Evolutionary conservation across 768 basidiomycete species (phyloP), one percentile per base, ranked within the genome.

Genomic region (Crassisporium funariophilum): DNA sequence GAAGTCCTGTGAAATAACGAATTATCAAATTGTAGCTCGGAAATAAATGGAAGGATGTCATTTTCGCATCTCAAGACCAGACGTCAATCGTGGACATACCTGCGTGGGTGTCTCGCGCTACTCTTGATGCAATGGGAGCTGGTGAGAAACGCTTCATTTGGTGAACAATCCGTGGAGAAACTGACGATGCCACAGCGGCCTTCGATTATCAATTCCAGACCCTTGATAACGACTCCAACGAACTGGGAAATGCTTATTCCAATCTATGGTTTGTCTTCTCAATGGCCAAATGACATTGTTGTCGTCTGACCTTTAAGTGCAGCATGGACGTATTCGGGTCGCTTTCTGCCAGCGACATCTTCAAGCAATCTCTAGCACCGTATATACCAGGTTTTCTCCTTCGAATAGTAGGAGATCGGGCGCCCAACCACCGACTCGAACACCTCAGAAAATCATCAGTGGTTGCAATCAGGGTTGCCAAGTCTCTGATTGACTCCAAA

Each of bases 41-140:
- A 25, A 53, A 59, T 31, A 71, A 68, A 56, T 76, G 73, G 72
- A 71, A 63, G 43, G 69, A 72, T 31, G 49, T 66, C 10, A 63
- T 74, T 42, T 48, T 45, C 33, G 56, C 52, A 31, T 62, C 62
- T 22, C 43, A 54, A 15, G 53, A 66, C 24, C 59, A 63, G 19
- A 40, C 49, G 16, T 61, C 52, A 10, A 59, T 70, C 5, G 46
- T 74, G 9, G 62, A 76, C 54, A 51, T 72, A 11, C 60, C 69
- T 12, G 44, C 50, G 11, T 74, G 72, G 71, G 47, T 59, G n/a
- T 73, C 76, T 20, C 72, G 73, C 4, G 73, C 73, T 2, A 72
- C 76, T 5, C 51, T 81, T 43, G 79, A 79, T 61, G 71, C 76
- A 11, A 74, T 81, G 44, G 79, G 76, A 6, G 66, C 72, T 59